These are phyloP conservation scores for Ophiostoma australiae DNA, from an alignment of 2,329 filamentous ascomycete species.

Conservation along the genomic window DNA sequence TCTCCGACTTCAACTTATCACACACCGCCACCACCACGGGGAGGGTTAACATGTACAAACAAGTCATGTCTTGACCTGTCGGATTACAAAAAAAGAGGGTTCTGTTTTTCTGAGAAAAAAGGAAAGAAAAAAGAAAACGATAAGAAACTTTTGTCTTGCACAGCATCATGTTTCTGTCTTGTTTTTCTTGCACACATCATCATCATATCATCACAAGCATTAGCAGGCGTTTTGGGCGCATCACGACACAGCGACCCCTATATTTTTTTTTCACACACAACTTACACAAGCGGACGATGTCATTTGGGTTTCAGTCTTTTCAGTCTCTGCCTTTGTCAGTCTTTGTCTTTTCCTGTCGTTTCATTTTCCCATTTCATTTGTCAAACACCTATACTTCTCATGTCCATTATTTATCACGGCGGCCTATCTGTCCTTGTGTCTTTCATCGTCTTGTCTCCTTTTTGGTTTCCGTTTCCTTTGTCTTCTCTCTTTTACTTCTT, in stretches of 20 bases:
- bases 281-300: slow-evolving; percentile 15
- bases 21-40: background rate
- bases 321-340: background rate
- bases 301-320: background rate
- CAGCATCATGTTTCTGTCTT: slow-evolving; percentile 27
- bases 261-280: background rate
- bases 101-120: slow-evolving; percentile 22
- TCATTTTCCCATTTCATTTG: slow-evolving; percentile 13
- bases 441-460: background rate
- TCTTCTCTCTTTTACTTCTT: slow-evolving; percentile 30
- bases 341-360: slow-evolving; percentile 14
- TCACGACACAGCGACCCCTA: slow-evolving; percentile 5
- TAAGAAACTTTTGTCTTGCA: slow-evolving; percentile 28
- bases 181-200: slow-evolving; percentile 26
- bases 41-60: slow-evolving; percentile 21
- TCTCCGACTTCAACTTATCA: background rate
- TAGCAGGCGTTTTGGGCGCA: slow-evolving; percentile 28
- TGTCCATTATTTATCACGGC: slow-evolving; percentile 13
- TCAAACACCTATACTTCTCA: slow-evolving; percentile 15
- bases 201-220: slow-evolving; percentile 24
- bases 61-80: slow-evolving; percentile 25
- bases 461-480: slow-evolving; percentile 24
- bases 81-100: slow-evolving; percentile 30
- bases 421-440: background rate
- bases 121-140: slow-evolving; percentile 22